Percentiles rank a stretch among this genome's conserved stretches.
These are phyloP conservation scores for Cercophora sp. DNA, from an alignment of 495 filamentous ascomycete species.

Conservation along the genomic window DNA sequence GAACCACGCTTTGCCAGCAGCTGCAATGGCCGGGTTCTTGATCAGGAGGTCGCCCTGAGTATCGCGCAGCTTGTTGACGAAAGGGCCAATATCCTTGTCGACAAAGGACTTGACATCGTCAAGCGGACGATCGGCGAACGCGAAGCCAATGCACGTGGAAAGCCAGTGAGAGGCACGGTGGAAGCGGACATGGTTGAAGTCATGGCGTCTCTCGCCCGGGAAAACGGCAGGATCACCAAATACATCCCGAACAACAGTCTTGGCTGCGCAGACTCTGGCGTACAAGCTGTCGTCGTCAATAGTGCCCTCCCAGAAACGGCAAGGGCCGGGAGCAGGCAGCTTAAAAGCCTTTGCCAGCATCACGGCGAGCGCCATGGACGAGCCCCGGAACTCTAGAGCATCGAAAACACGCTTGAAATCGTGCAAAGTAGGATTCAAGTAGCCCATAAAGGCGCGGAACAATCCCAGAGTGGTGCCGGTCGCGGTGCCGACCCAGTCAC, in stretches of 20 bases:
- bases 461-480: constrained; percentile 18
- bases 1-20: constrained; percentile 8
- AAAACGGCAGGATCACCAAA: constrained; percentile 17
- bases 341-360: constrained; percentile 23
- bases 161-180: constrained; percentile 25
- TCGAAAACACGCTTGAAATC: constrained; percentile 32
- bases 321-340: constrained; percentile 23
- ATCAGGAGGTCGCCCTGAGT: constrained; percentile 4
- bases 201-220: constrained; percentile 23
- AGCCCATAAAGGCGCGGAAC: constrained; percentile 15
- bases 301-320: constrained; percentile 20
- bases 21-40: background rate
- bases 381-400: constrained; percentile 33
- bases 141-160: constrained; percentile 15
- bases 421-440: constrained; percentile 5
- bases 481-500: constrained; percentile 24
- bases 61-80: constrained; percentile 4
- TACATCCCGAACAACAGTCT: constrained; percentile 13
- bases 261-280: constrained; percentile 17
- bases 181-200: constrained; percentile 21
- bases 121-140: constrained; percentile 6
- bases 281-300: constrained; percentile 10
- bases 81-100: background rate
- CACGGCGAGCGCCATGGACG: constrained; percentile 30
- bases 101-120: constrained; percentile 16